Evolutionary conservation across 2,329 filamentous ascomycete genomes (phyloP), one percentile per base, ranked within the genome.

Genomic region (Cryphonectria japonica): DNA sequence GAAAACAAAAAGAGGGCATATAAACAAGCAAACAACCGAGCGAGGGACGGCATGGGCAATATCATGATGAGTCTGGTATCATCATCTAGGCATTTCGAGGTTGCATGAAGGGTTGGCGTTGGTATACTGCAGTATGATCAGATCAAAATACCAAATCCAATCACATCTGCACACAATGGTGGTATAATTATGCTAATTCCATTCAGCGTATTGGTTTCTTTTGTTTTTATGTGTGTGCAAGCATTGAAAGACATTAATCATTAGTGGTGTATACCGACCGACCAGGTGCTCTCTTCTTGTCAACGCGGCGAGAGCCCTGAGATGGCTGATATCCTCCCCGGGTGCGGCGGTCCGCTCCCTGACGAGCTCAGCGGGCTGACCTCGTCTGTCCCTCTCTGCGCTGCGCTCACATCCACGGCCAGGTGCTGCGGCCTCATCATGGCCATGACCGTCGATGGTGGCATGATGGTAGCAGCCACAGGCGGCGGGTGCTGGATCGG

Each of bases 321-420:
- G 32, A 73, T 60, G 19, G 52, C 69, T n/a, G 71, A 73, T n/a
- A 67, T 54, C 32, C 69, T 66, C 9, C 29, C 60, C 22, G 71
- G 66, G 2, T 60, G 50, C 1, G 67, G 63, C 63, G 60, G 41
- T 26, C 71, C 69, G 67, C 69, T 71, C 50, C 71, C 69, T 34
- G 69, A 64, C 5, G 69, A 71, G 69, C 71, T 73, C 63, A 73
- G 32, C 32, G 71, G 71, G 37, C 71, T 73, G 50, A 73, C 71
- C 34, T 71, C 71, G 19, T 69, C 71, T 8, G 34, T 34, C 1
- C 39, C 66, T 1, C 66, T 52, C 14, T 43, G 68, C 7, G 39
- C 43, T 5, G 60, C 59, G 29, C 37, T 46, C 41, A 37, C 66
- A n/a, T 64, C 59, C 19, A 65, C 57, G 2, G 57, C 32, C 34